phyloP scores from a whole-genome alignment of 805 yeast genomes.

The Wickerhamomyces canadensis region DNA sequence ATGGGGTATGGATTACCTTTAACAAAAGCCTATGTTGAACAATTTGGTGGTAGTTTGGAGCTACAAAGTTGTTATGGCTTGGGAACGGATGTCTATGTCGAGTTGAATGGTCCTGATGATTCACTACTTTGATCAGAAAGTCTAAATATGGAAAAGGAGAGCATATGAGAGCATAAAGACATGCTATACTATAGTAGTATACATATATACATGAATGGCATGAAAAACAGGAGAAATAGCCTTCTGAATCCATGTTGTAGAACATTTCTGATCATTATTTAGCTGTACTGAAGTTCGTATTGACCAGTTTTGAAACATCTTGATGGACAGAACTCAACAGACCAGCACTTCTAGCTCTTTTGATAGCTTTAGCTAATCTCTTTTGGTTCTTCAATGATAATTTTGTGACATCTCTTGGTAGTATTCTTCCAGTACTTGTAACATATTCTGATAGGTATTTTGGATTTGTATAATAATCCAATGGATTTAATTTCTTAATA shows the following conservation, averaged over 20 bases:
- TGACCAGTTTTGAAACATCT: constrained; percentile 31
- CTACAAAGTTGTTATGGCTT: constrained; percentile 68
- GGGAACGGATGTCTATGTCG: constrained; percentile 75
- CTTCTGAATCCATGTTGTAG: too few relatives aligned
- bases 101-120: constrained; percentile 29
- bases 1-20: constrained; percentile 95
- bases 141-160: background rate
- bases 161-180: too few relatives aligned
- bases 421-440: constrained; percentile 68
- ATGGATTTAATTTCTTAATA: constrained; percentile 55
- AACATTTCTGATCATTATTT: constrained; percentile 38
- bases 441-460: constrained; percentile 59
- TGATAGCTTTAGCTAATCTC: constrained; percentile 67
- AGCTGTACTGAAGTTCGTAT: background rate
- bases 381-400: constrained; percentile 63
- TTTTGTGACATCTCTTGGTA: constrained; percentile 69
- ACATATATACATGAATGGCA: too few relatives aligned
- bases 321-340: constrained; percentile 70
- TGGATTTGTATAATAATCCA: constrained; percentile 69
- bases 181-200: too few relatives aligned
- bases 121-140: constrained; percentile 6
- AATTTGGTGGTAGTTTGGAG: constrained; percentile 65
- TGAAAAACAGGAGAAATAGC: too few relatives aligned
- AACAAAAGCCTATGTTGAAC: constrained; percentile 66
- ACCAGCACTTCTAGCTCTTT: constrained; percentile 78